Percentiles rank a stretch among this genome's conserved stretches.
Conservation (phyloP, 2,329 filamentous ascomycete species). For the Pseudogymnoascus sp. region DNA sequence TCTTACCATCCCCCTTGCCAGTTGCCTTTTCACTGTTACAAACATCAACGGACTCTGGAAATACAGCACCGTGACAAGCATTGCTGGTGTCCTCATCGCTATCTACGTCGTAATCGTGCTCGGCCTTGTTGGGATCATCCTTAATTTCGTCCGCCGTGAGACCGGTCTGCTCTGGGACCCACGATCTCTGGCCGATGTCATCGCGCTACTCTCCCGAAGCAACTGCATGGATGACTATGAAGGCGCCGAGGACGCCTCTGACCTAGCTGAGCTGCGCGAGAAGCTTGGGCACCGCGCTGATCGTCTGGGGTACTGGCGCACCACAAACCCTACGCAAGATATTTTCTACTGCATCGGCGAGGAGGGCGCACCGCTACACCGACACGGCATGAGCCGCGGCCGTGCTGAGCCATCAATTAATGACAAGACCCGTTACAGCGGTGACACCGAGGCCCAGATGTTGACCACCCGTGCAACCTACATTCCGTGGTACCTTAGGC, state of each 20-base stretch:
- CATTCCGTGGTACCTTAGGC: slow-evolving; percentile 71
- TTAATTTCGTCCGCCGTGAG: slow-evolving; percentile 58
- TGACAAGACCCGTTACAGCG: slow-evolving; percentile 8
- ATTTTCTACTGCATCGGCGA: slow-evolving; percentile 79
- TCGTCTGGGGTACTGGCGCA: slow-evolving; percentile 81
- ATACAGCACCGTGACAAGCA: slow-evolving; percentile 72
- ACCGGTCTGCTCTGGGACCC: slow-evolving; percentile 85
- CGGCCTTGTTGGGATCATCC: slow-evolving; percentile 51
- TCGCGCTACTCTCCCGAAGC: slow-evolving; percentile 71
- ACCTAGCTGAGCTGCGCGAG: slow-evolving; percentile 46
- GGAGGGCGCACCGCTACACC: slow-evolving; percentile 44
- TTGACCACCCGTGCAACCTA: slow-evolving; percentile 36
- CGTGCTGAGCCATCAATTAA: slow-evolving; percentile 39
- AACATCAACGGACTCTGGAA: slow-evolving; percentile 57
- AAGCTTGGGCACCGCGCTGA: slow-evolving; percentile 55
- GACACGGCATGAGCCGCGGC: slow-evolving; percentile 45
- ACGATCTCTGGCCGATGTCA: slow-evolving; percentile 71
- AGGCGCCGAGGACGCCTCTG: slow-evolving; percentile 56
- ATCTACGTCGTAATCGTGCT: slow-evolving; percentile 64
- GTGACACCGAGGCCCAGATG: slow-evolving; percentile 7
- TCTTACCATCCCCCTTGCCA: slow-evolving; percentile 76
- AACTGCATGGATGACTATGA: slow-evolving; percentile 71
- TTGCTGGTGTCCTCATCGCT: slow-evolving; percentile 71
- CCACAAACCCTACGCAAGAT: slow-evolving; percentile 53
- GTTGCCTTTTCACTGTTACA: slow-evolving; percentile 65